Conservation (phyloP, 106 monocot genomes). For the Apostasia shenzhenica region DNA sequence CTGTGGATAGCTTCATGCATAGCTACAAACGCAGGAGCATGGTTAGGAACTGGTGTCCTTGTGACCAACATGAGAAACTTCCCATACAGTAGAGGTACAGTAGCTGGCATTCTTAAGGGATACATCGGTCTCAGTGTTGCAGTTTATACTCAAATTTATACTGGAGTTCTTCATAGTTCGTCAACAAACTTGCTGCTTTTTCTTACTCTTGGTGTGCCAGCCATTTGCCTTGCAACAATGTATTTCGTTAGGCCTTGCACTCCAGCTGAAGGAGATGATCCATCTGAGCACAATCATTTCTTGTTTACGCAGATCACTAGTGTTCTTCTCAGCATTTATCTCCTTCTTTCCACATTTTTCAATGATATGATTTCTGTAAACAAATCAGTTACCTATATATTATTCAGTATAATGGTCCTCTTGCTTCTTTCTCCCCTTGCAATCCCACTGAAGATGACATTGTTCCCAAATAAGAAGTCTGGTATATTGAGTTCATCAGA, state of each 20-base stretch:
- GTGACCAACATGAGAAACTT: conserved; percentile 96
- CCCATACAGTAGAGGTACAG: conserved; percentile 66
- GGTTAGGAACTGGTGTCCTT: conserved; percentile 74
- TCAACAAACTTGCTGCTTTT: conserved; percentile 56
- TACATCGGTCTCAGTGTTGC: conserved; percentile 74
- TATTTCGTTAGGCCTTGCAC: conserved; percentile 76
- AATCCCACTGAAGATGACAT: conserved; percentile 85
- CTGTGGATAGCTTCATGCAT: conserved; percentile 69
- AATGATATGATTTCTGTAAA: conserved; percentile 32
- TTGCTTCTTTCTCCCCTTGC: conserved; percentile 67
- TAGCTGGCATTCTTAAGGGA: conserved; percentile 80
- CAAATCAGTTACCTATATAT: conserved; percentile 29
- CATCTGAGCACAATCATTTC: conserved; percentile 55
- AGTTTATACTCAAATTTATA: conserved; percentile 66
- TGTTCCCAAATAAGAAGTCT: conserved; percentile 37
- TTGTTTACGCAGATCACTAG: conserved; percentile 60
- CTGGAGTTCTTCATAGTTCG: conserved; percentile 51
- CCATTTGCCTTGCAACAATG: conserved; percentile 61
- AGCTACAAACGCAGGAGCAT: conserved; percentile 81
- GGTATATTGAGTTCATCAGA: conserved; percentile 10
- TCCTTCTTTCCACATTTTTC: conserved; percentile 39
- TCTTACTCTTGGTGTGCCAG: conserved; percentile 64
- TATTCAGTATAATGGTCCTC: conserved; percentile 58
- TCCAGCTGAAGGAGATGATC: conserved; percentile 60
- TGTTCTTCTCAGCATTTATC: conserved; percentile 59